phyloP scores from a whole-genome alignment of 257 asterid genomes.

The Nicotiana paniculata region DNA sequence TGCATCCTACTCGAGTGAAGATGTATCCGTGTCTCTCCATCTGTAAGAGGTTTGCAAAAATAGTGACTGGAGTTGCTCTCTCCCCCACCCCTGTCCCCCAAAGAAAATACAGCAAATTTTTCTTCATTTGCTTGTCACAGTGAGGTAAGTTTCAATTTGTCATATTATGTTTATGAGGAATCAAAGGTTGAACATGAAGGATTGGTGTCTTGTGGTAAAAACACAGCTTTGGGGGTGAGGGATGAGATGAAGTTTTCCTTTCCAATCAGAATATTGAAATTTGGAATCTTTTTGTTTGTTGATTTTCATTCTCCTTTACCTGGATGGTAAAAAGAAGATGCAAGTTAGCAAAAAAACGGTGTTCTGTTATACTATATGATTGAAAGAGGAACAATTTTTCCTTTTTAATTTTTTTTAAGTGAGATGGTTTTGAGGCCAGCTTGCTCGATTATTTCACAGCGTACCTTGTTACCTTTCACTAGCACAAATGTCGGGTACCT shows the following conservation, averaged over 20 bases:
- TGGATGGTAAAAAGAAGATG: neutral
- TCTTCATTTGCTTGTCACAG: neutral
- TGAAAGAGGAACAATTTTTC: neutral
- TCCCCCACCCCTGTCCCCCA: neutral
- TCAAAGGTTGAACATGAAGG: neutral
- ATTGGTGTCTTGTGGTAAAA: neutral
- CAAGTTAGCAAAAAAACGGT: neutral
- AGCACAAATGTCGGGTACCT: too few relatives aligned
- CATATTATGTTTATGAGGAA: neutral
- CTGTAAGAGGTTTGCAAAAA: neutral
- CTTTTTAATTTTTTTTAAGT: too few relatives aligned
- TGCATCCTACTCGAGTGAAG: neutral
- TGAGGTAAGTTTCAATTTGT: neutral
- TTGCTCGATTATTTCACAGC: too few relatives aligned
- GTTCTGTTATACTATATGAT: neutral
- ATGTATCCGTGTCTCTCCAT: neutral
- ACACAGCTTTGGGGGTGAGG: neutral
- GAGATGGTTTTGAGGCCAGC: too few relatives aligned
- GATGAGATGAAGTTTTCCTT: neutral
- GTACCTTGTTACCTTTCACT: too few relatives aligned
- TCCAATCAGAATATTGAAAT: neutral
- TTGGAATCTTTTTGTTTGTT: neutral
- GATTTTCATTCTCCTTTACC: neutral
- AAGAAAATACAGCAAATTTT: neutral
- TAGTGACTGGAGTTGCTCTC: neutral